phyloP scores from a whole-genome alignment of 2,329 filamentous ascomycete species.

The Diaporthe sp. region DNA sequence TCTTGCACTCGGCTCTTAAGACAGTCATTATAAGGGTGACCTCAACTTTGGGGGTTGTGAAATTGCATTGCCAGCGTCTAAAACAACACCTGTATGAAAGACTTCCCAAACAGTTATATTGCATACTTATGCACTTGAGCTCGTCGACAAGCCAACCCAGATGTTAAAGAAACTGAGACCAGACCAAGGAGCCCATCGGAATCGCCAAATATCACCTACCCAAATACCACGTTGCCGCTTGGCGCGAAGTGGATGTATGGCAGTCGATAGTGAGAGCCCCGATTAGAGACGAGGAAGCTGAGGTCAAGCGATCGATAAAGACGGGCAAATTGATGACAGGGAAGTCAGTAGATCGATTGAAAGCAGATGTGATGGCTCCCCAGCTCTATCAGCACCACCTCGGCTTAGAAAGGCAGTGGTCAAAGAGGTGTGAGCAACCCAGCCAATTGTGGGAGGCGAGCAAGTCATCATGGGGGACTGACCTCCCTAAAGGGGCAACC shows the following conservation, averaged over 20 bases:
- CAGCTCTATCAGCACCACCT: slow-evolving; percentile 31
- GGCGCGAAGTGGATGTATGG: not conserved
- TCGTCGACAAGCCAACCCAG: slow-evolving; percentile 12
- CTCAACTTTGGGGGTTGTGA: slow-evolving; percentile 14
- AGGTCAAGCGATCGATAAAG: slow-evolving; percentile 11
- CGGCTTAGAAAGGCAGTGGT: slow-evolving; percentile 31
- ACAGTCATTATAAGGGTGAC: slow-evolving; percentile 3
- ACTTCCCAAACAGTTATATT: slow-evolving; percentile 30
- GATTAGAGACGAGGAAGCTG: not conserved
- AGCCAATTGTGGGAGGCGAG: slow-evolving; percentile 31
- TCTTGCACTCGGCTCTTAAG: slow-evolving; percentile 17
- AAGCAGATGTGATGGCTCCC: slow-evolving; percentile 1
- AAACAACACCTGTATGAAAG: slow-evolving; percentile 25
- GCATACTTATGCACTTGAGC: slow-evolving; percentile 23
- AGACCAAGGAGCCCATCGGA: slow-evolving; percentile 4
- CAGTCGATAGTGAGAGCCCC: not conserved
- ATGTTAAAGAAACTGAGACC: not conserved
- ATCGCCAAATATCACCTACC: not conserved
- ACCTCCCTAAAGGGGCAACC: slow-evolving; percentile 35
- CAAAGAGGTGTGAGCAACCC: slow-evolving; percentile 12
- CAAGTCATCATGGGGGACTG: slow-evolving; percentile 27
- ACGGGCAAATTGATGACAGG: slow-evolving; percentile 12
- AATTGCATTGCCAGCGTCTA: slow-evolving; percentile 19
- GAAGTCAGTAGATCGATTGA: not conserved
- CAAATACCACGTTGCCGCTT: slow-evolving; percentile 24